Percentiles rank a stretch among this genome's conserved stretches.
Evolutionary conservation across 179 eudicot species (phyloP).

Genomic region (Camellia oleifera): DNA sequence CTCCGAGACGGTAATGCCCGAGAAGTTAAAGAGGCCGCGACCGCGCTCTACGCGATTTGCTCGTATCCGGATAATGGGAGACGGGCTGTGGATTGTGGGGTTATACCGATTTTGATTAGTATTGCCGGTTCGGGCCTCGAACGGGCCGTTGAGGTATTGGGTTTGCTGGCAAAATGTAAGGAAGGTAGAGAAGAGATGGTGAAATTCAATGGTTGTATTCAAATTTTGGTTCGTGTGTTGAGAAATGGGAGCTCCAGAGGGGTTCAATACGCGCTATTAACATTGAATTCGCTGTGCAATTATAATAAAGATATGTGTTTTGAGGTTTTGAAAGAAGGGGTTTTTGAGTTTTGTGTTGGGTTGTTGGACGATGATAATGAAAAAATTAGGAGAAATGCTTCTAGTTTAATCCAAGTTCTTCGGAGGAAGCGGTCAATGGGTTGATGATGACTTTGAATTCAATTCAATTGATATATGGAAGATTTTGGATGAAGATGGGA

Average conservation of each 20-base stretch:
- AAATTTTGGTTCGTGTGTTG: slow-evolving; percentile 53
- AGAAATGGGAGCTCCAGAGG: slow-evolving; percentile 77
- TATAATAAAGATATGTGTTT: slow-evolving; percentile 38
- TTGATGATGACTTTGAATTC: background rate
- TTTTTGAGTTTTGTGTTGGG: slow-evolving; percentile 63
- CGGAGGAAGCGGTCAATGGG: slow-evolving; percentile 30
- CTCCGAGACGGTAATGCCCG: slow-evolving; percentile 47
- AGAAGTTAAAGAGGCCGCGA: slow-evolving; percentile 81
- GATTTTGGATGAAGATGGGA: background rate
- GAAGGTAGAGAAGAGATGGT: slow-evolving; percentile 70
- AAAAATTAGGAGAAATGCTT: slow-evolving; percentile 73
- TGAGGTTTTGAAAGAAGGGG: slow-evolving; percentile 54
- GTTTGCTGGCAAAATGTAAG: slow-evolving; percentile 67
- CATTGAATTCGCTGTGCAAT: slow-evolving; percentile 54
- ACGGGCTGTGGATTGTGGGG: slow-evolving; percentile 59
- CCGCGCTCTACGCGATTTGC: slow-evolving; percentile 69
- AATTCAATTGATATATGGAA: background rate
- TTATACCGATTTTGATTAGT: slow-evolving; percentile 43
- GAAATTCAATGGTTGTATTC: slow-evolving; percentile 36
- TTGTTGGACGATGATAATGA: slow-evolving; percentile 78
- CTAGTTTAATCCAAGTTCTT: slow-evolving; percentile 61
- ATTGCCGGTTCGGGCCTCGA: slow-evolving; percentile 57
- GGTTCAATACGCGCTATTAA: slow-evolving; percentile 65
- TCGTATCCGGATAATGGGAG: slow-evolving; percentile 71
- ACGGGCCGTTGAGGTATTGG: slow-evolving; percentile 74